phyloP scores from a whole-genome alignment of 2,329 filamentous ascomycete species.

The Colletotrichum echinochloae region DNA sequence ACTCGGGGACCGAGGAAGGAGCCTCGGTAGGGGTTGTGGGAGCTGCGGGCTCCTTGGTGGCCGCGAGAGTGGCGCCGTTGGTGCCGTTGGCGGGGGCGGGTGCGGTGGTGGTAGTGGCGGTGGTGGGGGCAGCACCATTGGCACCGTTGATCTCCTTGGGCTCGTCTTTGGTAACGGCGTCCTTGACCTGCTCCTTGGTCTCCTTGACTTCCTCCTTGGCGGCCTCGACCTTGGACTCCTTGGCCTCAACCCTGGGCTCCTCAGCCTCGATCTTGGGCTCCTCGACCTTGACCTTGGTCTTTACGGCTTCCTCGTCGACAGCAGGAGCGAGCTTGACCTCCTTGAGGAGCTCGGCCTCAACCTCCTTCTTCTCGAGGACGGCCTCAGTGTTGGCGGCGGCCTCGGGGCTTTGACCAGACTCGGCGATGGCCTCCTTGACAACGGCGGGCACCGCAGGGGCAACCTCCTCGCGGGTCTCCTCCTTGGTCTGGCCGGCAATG shows the following conservation, averaged over 20 bases:
- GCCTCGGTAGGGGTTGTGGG: conserved; percentile 40
- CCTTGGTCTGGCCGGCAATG: conserved; percentile 57
- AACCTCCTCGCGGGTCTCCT: conserved; percentile 57
- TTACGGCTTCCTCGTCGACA: conserved; percentile 47
- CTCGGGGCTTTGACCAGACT: conserved; percentile 74
- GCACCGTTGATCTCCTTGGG: conserved; percentile 34
- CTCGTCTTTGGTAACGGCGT: conserved; percentile 42
- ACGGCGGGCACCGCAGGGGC: conserved; percentile 65
- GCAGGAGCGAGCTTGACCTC: conserved; percentile 64
- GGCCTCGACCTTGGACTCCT: conserved; percentile 43
- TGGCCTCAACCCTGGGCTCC: conserved; percentile 41
- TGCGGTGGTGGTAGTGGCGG: not conserved
- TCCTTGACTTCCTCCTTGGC: conserved; percentile 44
- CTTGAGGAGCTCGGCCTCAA: conserved; percentile 80
- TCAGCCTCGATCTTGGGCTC: conserved; percentile 43
- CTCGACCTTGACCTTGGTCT: conserved; percentile 42
- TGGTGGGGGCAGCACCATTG: conserved; percentile 35
- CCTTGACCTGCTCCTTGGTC: conserved; percentile 37
- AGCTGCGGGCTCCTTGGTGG: conserved; percentile 39
- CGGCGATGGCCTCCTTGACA: conserved; percentile 68
- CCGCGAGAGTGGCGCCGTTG: conserved; percentile 43
- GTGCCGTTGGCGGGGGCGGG: conserved; percentile 37
- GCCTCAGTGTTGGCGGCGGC: conserved; percentile 76
- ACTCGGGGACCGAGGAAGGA: conserved; percentile 35
- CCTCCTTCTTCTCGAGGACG: conserved; percentile 79